phyloP scores from a whole-genome alignment of 345 rosid genomes.

The Eucalyptus erythrocorys region DNA sequence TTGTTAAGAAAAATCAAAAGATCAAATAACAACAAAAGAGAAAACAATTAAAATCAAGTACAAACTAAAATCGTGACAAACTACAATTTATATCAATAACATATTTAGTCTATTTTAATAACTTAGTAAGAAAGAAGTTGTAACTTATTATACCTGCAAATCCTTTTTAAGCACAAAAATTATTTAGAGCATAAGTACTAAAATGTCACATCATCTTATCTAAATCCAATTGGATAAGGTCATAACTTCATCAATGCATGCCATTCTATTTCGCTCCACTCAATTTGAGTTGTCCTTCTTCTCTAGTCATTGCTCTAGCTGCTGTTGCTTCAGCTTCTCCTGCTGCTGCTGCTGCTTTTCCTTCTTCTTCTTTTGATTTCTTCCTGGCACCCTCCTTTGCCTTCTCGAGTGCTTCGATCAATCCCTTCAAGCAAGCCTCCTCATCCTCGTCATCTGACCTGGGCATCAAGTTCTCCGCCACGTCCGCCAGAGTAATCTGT shows the following conservation, averaged over 20 bases:
- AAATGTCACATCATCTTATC: background rate
- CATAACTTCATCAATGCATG: background rate
- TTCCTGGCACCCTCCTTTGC: constrained; percentile 1
- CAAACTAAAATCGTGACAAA: background rate
- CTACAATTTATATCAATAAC: background rate
- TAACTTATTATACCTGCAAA: background rate
- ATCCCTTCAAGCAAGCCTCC: background rate
- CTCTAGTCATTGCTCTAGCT: background rate
- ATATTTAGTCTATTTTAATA: background rate
- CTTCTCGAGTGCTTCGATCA: constrained; percentile 7
- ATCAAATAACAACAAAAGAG: background rate
- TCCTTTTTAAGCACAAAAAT: background rate
- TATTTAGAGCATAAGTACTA: background rate
- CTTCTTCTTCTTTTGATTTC: background rate
- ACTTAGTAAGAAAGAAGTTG: background rate
- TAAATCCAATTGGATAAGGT: background rate
- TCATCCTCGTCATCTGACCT: background rate
- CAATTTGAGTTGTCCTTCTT: background rate
- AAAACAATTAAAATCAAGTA: background rate
- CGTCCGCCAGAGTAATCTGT: constrained; percentile 19
- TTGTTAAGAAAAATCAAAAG: background rate
- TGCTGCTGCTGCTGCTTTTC: background rate
- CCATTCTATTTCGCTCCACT: background rate
- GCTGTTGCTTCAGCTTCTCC: background rate
- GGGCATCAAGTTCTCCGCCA: constrained; percentile 25